Percentiles rank a stretch among this genome's conserved stretches.
phyloP scores from a whole-genome alignment of 164 flowering plant genomes.

The grape (Vitis vinifera) region ASM3070453v1 NC_081812.1:22814501-22815000 shows the following conservation, averaged over 20 bases:
- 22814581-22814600: too few species aligned
- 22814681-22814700: not conserved
- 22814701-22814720: not conserved
- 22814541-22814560: too few species aligned
- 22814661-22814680: too few species aligned
- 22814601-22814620: too few species aligned
- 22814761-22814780: slow-evolving; percentile 46
- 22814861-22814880: not conserved
- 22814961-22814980: not conserved
- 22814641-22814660: too few species aligned
- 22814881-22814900: not conserved
- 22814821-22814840: slow-evolving; percentile 18
- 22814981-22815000: not conserved
- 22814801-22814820: slow-evolving; percentile 44
- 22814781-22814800: slow-evolving; percentile 43
- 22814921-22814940: not conserved
- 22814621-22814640: too few species aligned
- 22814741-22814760: slow-evolving; percentile 45
- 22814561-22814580: too few species aligned
- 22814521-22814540: too few species aligned
- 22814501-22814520: too few species aligned
- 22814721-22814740: not conserved
- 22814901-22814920: not conserved
- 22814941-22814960: not conserved
- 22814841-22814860: not conserved